phyloP scores from a whole-genome alignment of 2,329 filamentous ascomycete species.

The Phaeosphaeria sp. region DNA sequence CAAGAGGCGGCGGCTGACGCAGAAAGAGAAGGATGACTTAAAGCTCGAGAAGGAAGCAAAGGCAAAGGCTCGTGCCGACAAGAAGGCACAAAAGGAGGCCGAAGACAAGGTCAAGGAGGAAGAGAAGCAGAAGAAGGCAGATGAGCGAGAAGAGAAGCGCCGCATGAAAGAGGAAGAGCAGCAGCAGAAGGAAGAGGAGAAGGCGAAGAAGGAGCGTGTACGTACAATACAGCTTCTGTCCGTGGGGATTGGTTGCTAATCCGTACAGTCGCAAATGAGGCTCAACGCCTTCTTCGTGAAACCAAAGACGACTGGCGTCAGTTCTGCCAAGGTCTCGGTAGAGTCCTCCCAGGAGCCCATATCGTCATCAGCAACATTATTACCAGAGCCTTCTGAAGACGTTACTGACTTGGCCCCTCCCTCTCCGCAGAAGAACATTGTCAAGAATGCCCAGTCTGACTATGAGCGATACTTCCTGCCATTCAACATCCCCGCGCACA shows the following conservation, averaged over 20 bases:
- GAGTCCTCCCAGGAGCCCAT: constrained; percentile 43
- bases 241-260: constrained; percentile 25
- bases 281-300: constrained; percentile 56
- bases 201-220: constrained; percentile 50
- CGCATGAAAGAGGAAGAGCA: constrained; percentile 56
- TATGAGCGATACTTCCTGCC: constrained; percentile 74
- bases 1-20: constrained; percentile 53
- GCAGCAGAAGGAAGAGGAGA: constrained; percentile 51
- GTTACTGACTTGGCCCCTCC: constrained; percentile 36
- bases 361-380: constrained; percentile 33
- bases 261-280: constrained; percentile 47
- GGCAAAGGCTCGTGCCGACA: constrained; percentile 44
- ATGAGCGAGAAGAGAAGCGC: constrained; percentile 50
- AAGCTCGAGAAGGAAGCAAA: constrained; percentile 48
- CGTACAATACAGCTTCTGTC: constrained; percentile 17
- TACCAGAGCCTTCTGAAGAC: constrained; percentile 22
- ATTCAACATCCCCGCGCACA: constrained; percentile 79
- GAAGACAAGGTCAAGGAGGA: constrained; percentile 44
- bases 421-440: constrained; percentile 43
- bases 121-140: constrained; percentile 44
- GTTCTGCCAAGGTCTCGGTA: constrained; percentile 35
- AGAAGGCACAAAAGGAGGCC: constrained; percentile 44
- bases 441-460: constrained; percentile 47
- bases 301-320: constrained; percentile 45
- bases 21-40: constrained; percentile 51